Conservation (phyloP, 345 rosid genomes). For the Balakata baccata region DNA sequence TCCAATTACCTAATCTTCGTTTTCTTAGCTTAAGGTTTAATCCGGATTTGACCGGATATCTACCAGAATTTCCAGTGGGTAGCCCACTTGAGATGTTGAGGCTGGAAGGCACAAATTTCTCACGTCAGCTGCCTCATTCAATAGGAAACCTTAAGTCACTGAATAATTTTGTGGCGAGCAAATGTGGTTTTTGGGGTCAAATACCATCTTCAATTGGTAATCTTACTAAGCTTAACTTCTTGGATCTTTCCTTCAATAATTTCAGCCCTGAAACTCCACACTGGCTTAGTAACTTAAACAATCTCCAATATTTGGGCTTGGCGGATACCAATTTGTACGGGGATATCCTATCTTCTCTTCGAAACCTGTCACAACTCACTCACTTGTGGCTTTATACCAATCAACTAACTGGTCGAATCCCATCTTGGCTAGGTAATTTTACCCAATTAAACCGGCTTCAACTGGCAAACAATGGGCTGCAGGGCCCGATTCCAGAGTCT, state of each 20-base stretch:
- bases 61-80: conserved; percentile 12
- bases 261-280: neutral
- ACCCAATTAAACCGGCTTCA: neutral
- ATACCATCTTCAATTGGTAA: conserved; percentile 23
- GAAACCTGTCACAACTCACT: neutral
- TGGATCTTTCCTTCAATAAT: neutral
- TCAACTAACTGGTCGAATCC: conserved; percentile 6
- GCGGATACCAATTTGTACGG: neutral
- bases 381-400: neutral
- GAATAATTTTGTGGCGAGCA: neutral
- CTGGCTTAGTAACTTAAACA: neutral
- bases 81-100: neutral
- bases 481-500: conserved; percentile 21
- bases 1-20: neutral
- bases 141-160: conserved; percentile 1
- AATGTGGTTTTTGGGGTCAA: neutral
- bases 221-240: neutral
- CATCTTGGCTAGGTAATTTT: conserved; percentile 10
- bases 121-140: neutral
- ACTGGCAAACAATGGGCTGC: conserved; percentile 2
- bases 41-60: neutral
- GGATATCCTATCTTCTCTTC: neutral
- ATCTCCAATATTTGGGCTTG: neutral
- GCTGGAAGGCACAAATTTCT: conserved; percentile 7
- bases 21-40: neutral